A percentile compares a stretch with the other conserved stretches of the same genome.
phyloP scores from a whole-genome alignment of 1,284 basidiomycete species.

The Schizophyllum amplum region DNA sequence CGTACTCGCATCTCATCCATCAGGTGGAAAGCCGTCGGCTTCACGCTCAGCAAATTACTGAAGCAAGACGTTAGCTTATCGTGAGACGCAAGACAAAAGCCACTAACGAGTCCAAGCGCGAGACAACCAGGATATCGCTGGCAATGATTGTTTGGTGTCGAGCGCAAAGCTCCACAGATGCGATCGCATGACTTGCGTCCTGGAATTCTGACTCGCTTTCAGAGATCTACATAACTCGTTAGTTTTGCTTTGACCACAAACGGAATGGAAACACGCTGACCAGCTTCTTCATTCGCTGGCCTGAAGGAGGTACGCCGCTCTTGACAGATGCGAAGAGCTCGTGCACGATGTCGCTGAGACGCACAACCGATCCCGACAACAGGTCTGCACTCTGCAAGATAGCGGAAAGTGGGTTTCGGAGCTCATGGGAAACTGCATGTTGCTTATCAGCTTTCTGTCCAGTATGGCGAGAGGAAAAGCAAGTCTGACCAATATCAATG shows the following conservation, averaged over 20 bases:
- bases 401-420: slow-evolving; percentile 7
- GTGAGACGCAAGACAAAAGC: background rate
- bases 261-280: background rate
- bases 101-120: slow-evolving; percentile 3
- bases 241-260: too few relatives aligned
- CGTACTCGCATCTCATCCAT: slow-evolving; percentile 5
- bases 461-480: background rate
- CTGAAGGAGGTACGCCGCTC: background rate
- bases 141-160: slow-evolving; percentile 9
- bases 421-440: slow-evolving; percentile 3
- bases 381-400: slow-evolving; percentile 8
- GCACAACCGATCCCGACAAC: background rate
- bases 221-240: background rate
- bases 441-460: too few relatives aligned
- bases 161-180: slow-evolving; percentile 7
- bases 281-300: background rate
- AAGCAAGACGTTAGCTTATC: background rate
- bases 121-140: slow-evolving; percentile 8
- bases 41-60: slow-evolving; percentile 3
- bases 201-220: background rate
- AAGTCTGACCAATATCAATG: background rate
- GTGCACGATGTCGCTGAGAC: background rate
- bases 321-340: background rate
- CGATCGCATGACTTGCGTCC: slow-evolving; percentile 1
- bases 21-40: slow-evolving; percentile 1